Evolutionary conservation across 2,329 filamentous ascomycete species (phyloP).

Genomic region (Cryphonectria nitschkei): DNA sequence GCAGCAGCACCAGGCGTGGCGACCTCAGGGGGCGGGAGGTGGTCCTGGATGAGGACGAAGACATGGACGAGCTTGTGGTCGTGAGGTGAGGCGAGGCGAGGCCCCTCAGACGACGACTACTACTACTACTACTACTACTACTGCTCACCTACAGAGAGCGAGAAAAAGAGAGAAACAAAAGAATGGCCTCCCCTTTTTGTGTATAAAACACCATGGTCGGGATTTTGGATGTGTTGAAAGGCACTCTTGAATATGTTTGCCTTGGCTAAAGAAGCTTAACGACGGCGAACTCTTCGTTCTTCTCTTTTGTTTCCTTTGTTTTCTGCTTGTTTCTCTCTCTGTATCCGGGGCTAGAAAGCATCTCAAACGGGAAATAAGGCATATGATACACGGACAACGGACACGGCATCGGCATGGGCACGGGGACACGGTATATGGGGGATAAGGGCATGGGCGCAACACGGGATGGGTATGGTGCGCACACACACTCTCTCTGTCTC

Average conservation of each 20-base stretch:
- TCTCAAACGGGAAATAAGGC: constrained; percentile 1
- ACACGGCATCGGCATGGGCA: background rate
- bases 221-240: background rate
- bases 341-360: background rate
- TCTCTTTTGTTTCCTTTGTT: background rate
- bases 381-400: constrained; percentile 1
- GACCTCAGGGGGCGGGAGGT: constrained; percentile 37
- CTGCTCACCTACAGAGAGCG: too few relatives aligned
- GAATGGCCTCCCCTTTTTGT: background rate
- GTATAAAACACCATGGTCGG: background rate
- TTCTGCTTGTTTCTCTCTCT: constrained; percentile 1
- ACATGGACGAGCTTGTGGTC: constrained; percentile 55
- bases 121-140: background rate
- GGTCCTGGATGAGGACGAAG: constrained; percentile 47
- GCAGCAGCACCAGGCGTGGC: background rate
- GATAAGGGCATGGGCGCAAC: background rate
- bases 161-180: too few relatives aligned
- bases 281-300: background rate
- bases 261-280: background rate
- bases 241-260: background rate
- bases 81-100: constrained; percentile 35
- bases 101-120: too few relatives aligned
- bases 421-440: background rate
- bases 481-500: background rate
- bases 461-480: background rate